Percentiles rank a stretch among this genome's conserved stretches.
These are phyloP conservation scores for Solanum chacoense DNA, from an alignment of 305 asterid genomes.

Conservation along the genomic window DNA sequence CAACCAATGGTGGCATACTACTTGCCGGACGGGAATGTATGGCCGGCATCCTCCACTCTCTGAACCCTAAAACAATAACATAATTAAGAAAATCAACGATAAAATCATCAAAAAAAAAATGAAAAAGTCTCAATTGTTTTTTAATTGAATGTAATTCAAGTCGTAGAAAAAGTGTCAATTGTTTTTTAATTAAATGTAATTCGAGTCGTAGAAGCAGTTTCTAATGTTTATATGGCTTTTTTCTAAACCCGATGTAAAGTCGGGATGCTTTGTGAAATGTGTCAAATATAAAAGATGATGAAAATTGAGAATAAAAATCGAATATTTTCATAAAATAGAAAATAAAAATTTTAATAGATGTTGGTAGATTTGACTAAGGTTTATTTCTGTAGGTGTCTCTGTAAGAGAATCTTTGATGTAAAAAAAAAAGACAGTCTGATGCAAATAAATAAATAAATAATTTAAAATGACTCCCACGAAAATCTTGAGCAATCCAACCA, in stretches of 20 bases:
- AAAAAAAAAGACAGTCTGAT: neutral
- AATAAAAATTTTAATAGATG: accelerated
- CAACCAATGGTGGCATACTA: neutral
- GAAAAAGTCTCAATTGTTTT: neutral
- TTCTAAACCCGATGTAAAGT: too few relatives aligned
- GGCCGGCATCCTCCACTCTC: neutral
- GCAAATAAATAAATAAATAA: neutral
- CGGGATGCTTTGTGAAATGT: neutral
- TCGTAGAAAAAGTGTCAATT: neutral
- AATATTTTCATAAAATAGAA: neutral
- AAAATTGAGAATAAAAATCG: neutral
- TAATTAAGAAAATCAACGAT: neutral
- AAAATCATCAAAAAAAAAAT: neutral
- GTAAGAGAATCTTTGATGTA: neutral
- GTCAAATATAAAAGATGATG: neutral
- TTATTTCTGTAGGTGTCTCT: neutral
- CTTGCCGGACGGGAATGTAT: neutral
- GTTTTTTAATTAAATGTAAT: neutral
- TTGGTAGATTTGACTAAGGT: neutral
- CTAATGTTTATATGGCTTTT: neutral
- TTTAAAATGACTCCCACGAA: neutral
- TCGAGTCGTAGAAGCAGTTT: neutral
- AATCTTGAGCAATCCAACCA: neutral
- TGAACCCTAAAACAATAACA: neutral
- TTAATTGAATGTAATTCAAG: neutral